phyloP scores from a whole-genome alignment of 108 stramenopile species.

The Cylindrotheca closterium region DNA sequence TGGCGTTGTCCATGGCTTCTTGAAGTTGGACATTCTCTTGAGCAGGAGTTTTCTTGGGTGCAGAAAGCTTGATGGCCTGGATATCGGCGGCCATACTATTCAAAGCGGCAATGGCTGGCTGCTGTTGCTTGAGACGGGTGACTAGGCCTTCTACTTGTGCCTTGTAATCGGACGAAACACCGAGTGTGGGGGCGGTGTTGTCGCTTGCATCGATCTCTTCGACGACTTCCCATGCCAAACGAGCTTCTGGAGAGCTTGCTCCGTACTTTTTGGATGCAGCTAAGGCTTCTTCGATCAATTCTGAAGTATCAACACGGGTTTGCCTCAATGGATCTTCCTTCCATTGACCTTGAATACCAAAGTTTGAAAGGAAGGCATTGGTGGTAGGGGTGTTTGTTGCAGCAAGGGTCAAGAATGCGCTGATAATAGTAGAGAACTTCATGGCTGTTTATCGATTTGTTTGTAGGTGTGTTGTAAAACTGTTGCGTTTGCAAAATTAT shows the following conservation, averaged over 20 bases:
- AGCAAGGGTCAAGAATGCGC: too few species aligned
- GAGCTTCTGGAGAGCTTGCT: constrained; percentile 53
- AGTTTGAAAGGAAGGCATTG: constrained; percentile 2
- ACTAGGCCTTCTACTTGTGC: not conserved
- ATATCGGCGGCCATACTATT: constrained; percentile 17
- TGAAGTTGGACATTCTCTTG: constrained; percentile 20
- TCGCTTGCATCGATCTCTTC: constrained; percentile 73
- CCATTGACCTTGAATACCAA: too few species aligned
- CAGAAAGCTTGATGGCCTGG: constrained; percentile 15
- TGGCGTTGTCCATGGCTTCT: constrained; percentile 53
- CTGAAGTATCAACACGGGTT: constrained; percentile 26
- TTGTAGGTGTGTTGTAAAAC: too few species aligned
- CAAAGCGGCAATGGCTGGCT: constrained; percentile 1
- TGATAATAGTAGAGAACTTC: too few species aligned
- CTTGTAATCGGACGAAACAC: constrained; percentile 25
- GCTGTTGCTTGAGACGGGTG: not conserved
- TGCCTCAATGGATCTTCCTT: not conserved
- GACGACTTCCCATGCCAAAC: constrained; percentile 71
- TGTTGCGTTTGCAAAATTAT: too few species aligned
- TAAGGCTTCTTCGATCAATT: constrained; percentile 64
- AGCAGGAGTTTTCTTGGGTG: not conserved
- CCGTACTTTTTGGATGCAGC: constrained; percentile 61
- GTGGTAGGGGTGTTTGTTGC: too few species aligned
- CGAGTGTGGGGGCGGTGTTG: constrained; percentile 31
- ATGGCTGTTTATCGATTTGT: too few species aligned